Evolutionary conservation across 2,329 filamentous ascomycete species (phyloP), one percentile per base, ranked within the genome.

Genomic region (Colletotrichum karsti): DNA sequence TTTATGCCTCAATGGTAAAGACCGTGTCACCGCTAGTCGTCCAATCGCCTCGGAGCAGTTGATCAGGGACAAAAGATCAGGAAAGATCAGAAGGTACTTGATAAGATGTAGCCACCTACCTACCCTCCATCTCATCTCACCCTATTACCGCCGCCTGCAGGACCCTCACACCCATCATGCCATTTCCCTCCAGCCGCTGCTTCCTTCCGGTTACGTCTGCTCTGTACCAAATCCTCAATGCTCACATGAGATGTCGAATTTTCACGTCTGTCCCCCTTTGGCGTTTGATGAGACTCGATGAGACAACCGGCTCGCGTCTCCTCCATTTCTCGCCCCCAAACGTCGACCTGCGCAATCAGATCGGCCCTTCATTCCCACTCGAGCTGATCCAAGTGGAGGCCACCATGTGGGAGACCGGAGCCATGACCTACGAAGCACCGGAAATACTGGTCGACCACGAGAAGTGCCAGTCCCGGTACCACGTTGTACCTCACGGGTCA

Each of bases 91-190:
- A 24, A 54, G 60, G 46, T 68, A 68, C 65, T 64, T 68, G 65
- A 68, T 68, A 68, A 68, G 60, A 64, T 68, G 60, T 68, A 44
- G 46, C 44, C 18, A 48, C 53, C 44, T 68, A 44, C 44, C 44
- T 13, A 48, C 53, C 44, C 37, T 28, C 65, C 53, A 58, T 64
- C 24, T 22, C 51, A 37, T 63, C 35, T 50, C 35, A 26, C 26
- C 46, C 24, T 46, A 53, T 35, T 53, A 20, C 18, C 50, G 18
- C 20, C 28, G 46, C 44, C 20, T 30, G 30, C 63, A 55, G 20
- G 5, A 28, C 30, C 63, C 48, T 57, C 63, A 37, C 56, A 51
- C 44, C 20, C 42, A 53, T 20, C 56, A 51, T 44, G 28, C 46
- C 44, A 64, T 39, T 42, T 20, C 20, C n/a, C 24, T 44, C 30